Evolutionary conservation across 1,284 basidiomycete genomes (phyloP).

Genomic region (Fomitopsis pinicola): DNA sequence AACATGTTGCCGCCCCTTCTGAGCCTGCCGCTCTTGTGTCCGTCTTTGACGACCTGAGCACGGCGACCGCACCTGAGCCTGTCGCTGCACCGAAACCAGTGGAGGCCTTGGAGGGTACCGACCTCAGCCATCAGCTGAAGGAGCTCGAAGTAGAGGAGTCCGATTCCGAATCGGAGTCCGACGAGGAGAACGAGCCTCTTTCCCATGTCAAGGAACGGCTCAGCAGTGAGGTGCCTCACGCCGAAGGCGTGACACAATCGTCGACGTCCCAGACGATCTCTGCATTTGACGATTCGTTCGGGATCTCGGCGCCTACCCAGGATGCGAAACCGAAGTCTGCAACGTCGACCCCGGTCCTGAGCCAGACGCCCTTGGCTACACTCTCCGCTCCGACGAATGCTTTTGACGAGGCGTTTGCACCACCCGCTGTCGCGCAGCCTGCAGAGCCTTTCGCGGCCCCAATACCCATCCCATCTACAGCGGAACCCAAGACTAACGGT

Average conservation of each 20-base stretch:
- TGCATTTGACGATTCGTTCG: conserved; percentile 66
- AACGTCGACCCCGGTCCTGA: background rate
- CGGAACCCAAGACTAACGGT: conserved; percentile 20
- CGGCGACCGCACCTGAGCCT: background rate
- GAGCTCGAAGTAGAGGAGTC: conserved; percentile 66
- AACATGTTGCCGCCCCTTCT: conserved; percentile 33
- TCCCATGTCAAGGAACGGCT: conserved; percentile 22
- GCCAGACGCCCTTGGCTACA: conserved; percentile 1
- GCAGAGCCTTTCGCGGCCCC: conserved; percentile 11
- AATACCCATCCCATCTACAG: conserved; percentile 9
- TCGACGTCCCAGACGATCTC: conserved; percentile 21
- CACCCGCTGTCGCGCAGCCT: background rate
- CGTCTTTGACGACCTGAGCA: background rate
- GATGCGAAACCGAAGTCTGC: conserved; percentile 1
- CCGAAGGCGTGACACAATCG: conserved; percentile 22
- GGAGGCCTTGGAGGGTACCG: conserved; percentile 35
- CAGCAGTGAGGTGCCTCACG: conserved; percentile 8
- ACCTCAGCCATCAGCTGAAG: conserved; percentile 49
- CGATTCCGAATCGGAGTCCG: conserved; percentile 46
- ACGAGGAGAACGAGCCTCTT: conserved; percentile 42
- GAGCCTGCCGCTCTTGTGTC: background rate
- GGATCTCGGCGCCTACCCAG: conserved; percentile 26
- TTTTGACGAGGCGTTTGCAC: conserved; percentile 1
- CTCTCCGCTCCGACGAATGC: conserved; percentile 4
- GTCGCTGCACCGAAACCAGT: background rate